Base-by-base conservation (phyloP, 345 rosid genomes). In the Mallotus nudiflorus region DNA sequence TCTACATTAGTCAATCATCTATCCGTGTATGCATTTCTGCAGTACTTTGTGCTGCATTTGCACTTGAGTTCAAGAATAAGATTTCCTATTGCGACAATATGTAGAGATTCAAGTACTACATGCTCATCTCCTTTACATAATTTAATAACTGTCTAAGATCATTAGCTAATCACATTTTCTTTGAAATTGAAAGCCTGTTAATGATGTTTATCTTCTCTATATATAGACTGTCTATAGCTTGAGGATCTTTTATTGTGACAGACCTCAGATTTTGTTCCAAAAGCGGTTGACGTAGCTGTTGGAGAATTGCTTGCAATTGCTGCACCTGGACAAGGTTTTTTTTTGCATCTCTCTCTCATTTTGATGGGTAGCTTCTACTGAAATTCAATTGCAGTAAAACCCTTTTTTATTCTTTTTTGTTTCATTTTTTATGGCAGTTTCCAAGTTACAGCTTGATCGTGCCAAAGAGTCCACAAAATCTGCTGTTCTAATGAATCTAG, bases 401-500 rank as follows among this genome's bases (percentile, higher is more conserved):
- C 70, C 46, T 16, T 57, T 22, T 16, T 39, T 28, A 16, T 69
- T 49, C 49, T 39, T 48, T 62, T 57, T 45, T 55, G 31, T 59
- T 67, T 68, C 49, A 59, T 52, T 58, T 50, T 12, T 74, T 66
- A 44, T 61, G 12, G 67, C 84, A 93, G 98, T 93, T 82, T 72
- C 86, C 66, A 76, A 74, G 76, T 77, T 73, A 74, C 86, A 93
- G 83, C 82, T 93, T 73, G 82, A 80, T 73, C 97, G 93, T 19
- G 96, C 97, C 13, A 91, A 91, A 73, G 78, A 79, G 60, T 77
- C 96, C 39, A 91, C 97, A 22, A 94, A 86, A 73, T 82, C 97
- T 74, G 93, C 91, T 33, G 83, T 91, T 78, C 73, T 94, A 76
- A 88, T 94, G 94, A 94, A 88, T 76, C 77, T 94, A 75, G 98